phyloP scores from a whole-genome alignment of 2,329 filamentous ascomycete genomes.

The Grosmannia serpens region DNA sequence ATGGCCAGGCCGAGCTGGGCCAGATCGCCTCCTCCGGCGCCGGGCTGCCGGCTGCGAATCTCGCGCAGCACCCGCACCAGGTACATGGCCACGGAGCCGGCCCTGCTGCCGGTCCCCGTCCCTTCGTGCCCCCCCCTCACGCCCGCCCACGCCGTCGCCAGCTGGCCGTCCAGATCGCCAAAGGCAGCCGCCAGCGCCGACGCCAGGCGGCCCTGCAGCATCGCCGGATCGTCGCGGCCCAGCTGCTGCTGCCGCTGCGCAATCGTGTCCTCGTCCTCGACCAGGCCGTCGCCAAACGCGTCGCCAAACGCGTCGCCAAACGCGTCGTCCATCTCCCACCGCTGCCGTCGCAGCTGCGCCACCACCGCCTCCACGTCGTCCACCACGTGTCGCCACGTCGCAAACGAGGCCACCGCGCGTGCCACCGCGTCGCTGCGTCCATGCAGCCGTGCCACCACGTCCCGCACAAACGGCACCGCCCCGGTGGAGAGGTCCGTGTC shows the following conservation, averaged over 20 bases:
- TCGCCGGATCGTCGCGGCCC: conserved; percentile 46
- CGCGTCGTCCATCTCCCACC: conserved; percentile 66
- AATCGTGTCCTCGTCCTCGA: conserved; percentile 62
- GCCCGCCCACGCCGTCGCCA: conserved; percentile 35
- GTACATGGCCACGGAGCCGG: conserved; percentile 49
- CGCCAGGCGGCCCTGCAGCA: conserved; percentile 22
- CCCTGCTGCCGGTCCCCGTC: conserved; percentile 15
- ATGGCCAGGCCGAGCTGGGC: conserved; percentile 38
- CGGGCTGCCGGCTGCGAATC: conserved; percentile 54
- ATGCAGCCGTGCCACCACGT: conserved; percentile 56
- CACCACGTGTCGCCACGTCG: conserved; percentile 64
- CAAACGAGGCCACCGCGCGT: conserved; percentile 50
- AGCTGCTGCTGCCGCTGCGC: conserved; percentile 55
- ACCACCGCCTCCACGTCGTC: conserved; percentile 53
- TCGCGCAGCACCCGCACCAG: conserved; percentile 65
- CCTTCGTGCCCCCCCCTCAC: conserved; percentile 19
- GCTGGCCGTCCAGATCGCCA: conserved; percentile 40
- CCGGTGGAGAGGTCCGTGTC: conserved; percentile 55
- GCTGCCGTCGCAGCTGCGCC: conserved; percentile 51
- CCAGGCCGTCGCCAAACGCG: conserved; percentile 36
- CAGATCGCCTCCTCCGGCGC: background rate
- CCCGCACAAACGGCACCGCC: conserved; percentile 55
- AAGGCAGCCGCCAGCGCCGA: conserved; percentile 22
- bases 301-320: conserved; percentile 59
- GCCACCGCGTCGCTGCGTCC: conserved; percentile 60